These are phyloP conservation scores for Aspergillus kassunensis DNA, from an alignment of 495 filamentous ascomycete genomes.

Conservation along the genomic window DNA sequence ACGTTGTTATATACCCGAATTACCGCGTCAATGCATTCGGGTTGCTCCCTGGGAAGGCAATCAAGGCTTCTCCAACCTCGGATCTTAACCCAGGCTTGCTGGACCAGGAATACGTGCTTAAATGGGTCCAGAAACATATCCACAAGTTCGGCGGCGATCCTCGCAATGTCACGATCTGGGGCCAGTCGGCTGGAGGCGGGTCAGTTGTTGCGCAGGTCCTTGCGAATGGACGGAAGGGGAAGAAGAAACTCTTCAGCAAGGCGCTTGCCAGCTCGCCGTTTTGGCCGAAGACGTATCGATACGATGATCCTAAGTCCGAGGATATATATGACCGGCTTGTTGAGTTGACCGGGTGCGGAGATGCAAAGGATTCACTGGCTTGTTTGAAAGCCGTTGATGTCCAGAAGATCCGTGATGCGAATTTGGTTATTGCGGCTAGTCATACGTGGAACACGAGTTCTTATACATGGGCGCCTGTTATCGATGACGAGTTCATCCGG, in stretches of 20 bases:
- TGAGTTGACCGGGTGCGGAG: conserved; percentile 43
- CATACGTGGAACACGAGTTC: conserved; percentile 50
- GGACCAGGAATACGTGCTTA: conserved; percentile 46
- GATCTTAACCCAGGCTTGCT: conserved; percentile 50
- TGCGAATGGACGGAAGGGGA: conserved; percentile 36
- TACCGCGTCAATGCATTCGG: conserved; percentile 59
- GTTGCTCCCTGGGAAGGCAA: conserved; percentile 50
- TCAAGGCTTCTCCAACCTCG: conserved; percentile 41
- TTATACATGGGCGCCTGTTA: conserved; percentile 58
- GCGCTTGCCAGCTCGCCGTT: conserved; percentile 59
- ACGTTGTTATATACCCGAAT: conserved; percentile 50
- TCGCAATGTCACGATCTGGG: conserved; percentile 48
- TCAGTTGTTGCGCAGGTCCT: conserved; percentile 53
- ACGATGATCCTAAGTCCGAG: conserved; percentile 46
- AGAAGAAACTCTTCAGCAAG: conserved; percentile 42
- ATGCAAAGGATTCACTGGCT: conserved; percentile 30
- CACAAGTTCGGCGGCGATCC: conserved; percentile 49
- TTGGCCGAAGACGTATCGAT: conserved; percentile 56
- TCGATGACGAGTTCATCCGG: conserved; percentile 51
- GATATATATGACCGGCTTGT: conserved; percentile 43
- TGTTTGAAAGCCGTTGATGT: conserved; percentile 50
- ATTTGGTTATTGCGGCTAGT: conserved; percentile 36
- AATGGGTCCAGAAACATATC: conserved; percentile 54
- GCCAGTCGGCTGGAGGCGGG: conserved; percentile 53
- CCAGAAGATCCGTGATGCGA: conserved; percentile 47